Evolutionary conservation across 352 stramenopile species (phyloP), one percentile per base, ranked within the genome.

Genomic region (Phytophthora brassicae): DNA sequence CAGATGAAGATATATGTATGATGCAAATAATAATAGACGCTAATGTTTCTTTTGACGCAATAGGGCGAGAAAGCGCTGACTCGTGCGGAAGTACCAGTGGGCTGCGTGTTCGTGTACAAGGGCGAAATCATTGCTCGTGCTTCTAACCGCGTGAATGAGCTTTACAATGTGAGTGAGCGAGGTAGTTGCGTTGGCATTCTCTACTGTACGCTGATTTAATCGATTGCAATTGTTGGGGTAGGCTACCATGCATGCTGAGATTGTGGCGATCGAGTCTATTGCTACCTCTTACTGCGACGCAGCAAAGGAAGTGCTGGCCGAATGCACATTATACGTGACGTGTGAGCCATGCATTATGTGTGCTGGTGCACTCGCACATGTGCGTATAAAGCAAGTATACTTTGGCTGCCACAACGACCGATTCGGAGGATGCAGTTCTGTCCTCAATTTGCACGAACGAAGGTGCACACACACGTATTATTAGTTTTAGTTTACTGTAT

Each of bases 301-400:
- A 20, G 72, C 83, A 23, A 55, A 20, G 6, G 47, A 77, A 13
- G 66, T 92, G 22, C 66, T 95, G 26, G 68, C 74, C 2, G 58
- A 88, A 24, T 86, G 77, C 43, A 83, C 72, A 45, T 69, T 95
- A 31, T 95, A 93, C 62, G 92, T 98, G 38, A 98, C 93, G 8
- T 96, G 89, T 33, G 93, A 98, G 72, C 93, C 93, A 5, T 98
- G 93, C 66, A 97, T 98, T 59, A 98, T 98, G 93, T 98, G 93
- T 44, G 92, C 93, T 3, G 78, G 75, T 24, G 92, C 92, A n/a
- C 70, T 98, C 16, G 75, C 79, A 13, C 75, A 89, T 45, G 66
- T 97, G 12, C 77, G 61, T 39, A 89, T 98, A 42, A 58, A 76
- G 38, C 63, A 58, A 6, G 90, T 96, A 44, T 85, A 89, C 33